Percentiles rank a stretch among this genome's conserved stretches.
phyloP scores from a whole-genome alignment of 2,329 filamentous ascomycete species.

The Chrysoporthe austroafricana region DNA sequence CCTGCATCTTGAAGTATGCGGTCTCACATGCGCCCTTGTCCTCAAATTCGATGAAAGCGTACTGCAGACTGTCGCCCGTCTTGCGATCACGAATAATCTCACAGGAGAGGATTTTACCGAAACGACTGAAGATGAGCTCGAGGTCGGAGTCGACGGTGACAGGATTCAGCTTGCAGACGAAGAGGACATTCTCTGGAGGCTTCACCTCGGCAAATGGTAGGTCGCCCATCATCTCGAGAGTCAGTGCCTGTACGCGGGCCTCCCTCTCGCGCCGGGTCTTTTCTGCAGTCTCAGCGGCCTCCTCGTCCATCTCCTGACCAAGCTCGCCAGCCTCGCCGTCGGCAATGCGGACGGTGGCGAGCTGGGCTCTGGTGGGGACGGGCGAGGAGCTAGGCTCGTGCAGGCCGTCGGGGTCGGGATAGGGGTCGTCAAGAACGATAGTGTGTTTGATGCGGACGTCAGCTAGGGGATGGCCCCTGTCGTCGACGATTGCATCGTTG shows the following conservation, averaged over 20 bases:
- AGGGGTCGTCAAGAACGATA: constrained; percentile 89
- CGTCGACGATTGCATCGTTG: constrained; percentile 86
- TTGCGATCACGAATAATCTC: constrained; percentile 94
- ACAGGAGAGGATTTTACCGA: constrained; percentile 92
- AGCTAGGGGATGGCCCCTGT: constrained; percentile 83
- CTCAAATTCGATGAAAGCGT: constrained; percentile 96
- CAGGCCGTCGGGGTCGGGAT: constrained; percentile 77
- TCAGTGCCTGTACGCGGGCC: constrained; percentile 90
- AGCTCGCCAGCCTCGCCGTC: constrained; percentile 80
- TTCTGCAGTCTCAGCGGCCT: constrained; percentile 71
- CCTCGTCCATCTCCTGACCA: constrained; percentile 71
- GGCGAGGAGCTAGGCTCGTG: constrained; percentile 80
- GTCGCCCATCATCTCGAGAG: constrained; percentile 96
- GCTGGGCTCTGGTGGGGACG: constrained; percentile 78
- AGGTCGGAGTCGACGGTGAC: constrained; percentile 94
- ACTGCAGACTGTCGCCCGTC: constrained; percentile 93
- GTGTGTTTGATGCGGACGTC: constrained; percentile 96
- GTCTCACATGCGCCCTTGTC: constrained; percentile 91
- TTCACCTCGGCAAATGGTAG: constrained; percentile 96
- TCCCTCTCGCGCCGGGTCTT: constrained; percentile 83
- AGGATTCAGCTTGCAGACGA: constrained; percentile 97
- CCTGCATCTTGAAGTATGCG: constrained; percentile 99
- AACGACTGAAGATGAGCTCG: constrained; percentile 94
- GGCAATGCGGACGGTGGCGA: constrained; percentile 88
- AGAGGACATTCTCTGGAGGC: constrained; percentile 94